Evolutionary conservation across 169 alveolate species (phyloP).

Genomic region (Theileria luwenshuni): DNA sequence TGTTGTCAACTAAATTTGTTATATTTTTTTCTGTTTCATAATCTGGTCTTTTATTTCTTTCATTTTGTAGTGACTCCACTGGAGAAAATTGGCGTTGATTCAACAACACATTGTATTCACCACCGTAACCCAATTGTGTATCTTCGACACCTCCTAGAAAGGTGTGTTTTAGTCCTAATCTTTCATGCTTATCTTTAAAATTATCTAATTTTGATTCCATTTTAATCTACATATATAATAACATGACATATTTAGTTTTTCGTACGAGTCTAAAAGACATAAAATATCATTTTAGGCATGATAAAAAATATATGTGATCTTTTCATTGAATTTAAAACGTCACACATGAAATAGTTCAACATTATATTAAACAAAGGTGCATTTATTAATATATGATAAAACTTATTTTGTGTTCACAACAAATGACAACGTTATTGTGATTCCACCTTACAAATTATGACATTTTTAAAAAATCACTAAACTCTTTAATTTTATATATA

Average conservation of each 20-base stretch:
- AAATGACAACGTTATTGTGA: background rate
- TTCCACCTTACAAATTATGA: conserved; percentile 17
- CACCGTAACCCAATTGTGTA: conserved; percentile 9
- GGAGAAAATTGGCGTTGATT: background rate
- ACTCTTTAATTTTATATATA: too few relatives aligned
- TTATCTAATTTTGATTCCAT: background rate
- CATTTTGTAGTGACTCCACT: background rate
- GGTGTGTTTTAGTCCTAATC: background rate
- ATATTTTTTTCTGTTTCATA: background rate
- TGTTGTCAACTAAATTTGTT: background rate
- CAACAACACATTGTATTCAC: background rate
- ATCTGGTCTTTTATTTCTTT: background rate
- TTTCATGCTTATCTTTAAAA: background rate
- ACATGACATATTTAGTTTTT: too few relatives aligned
- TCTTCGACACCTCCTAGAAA: background rate
- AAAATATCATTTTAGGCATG: too few relatives aligned
- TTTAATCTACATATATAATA: too few relatives aligned
- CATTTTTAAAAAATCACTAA: too few relatives aligned
- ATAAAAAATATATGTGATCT: too few relatives aligned
- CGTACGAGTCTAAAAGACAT: too few relatives aligned
- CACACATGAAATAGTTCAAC: too few relatives aligned
- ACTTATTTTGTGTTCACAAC: conserved; percentile 12
- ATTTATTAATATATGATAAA: too few relatives aligned
- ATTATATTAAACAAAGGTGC: too few relatives aligned
- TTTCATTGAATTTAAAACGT: too few relatives aligned